Conservation (phyloP, 2,329 filamentous ascomycete species). For the Hypoxylon sp. region DNA sequence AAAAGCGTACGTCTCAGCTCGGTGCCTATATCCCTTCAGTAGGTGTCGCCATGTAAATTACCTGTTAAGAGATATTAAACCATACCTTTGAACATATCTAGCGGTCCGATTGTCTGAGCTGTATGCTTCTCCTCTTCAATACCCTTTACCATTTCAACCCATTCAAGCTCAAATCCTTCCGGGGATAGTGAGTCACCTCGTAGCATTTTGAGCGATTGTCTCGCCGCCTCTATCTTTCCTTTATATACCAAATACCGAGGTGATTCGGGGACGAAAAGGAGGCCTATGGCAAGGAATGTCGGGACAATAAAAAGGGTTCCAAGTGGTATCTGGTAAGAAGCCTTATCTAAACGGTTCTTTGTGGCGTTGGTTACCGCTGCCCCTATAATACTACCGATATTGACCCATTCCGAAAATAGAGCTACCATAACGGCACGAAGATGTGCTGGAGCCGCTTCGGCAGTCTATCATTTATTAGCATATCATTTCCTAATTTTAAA, state of each 20-base stretch:
- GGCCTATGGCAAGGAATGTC: slow-evolving; percentile 60
- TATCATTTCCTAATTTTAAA: not conserved
- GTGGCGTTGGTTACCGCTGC: slow-evolving; percentile 61
- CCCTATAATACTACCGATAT: slow-evolving; percentile 64
- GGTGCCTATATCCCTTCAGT: slow-evolving; percentile 52
- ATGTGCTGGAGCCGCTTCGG: slow-evolving; percentile 64
- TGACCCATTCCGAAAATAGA: slow-evolving; percentile 66
- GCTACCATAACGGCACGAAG: slow-evolving; percentile 65
- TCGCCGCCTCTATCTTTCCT: slow-evolving; percentile 49
- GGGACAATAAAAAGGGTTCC: slow-evolving; percentile 63
- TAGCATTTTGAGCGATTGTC: slow-evolving; percentile 52
- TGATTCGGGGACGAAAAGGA: slow-evolving; percentile 64
- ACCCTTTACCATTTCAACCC: slow-evolving; percentile 58
- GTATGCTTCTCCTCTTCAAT: slow-evolving; percentile 58
- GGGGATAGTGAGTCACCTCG: slow-evolving; percentile 52
- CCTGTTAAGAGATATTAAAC: not conserved
- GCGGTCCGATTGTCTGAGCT: slow-evolving; percentile 52
- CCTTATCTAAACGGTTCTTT: slow-evolving; percentile 56
- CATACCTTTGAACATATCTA: slow-evolving; percentile 58
- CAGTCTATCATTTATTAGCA: slow-evolving; percentile 51
- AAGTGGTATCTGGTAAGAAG: slow-evolving; percentile 65
- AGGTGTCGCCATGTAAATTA: not conserved
- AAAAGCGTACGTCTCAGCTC: slow-evolving; percentile 65
- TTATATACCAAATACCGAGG: slow-evolving; percentile 61
- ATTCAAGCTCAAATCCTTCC: slow-evolving; percentile 58